Base-by-base conservation (phyloP, 768 basidiomycete species). In the Chalciporus piperatus region DNA sequence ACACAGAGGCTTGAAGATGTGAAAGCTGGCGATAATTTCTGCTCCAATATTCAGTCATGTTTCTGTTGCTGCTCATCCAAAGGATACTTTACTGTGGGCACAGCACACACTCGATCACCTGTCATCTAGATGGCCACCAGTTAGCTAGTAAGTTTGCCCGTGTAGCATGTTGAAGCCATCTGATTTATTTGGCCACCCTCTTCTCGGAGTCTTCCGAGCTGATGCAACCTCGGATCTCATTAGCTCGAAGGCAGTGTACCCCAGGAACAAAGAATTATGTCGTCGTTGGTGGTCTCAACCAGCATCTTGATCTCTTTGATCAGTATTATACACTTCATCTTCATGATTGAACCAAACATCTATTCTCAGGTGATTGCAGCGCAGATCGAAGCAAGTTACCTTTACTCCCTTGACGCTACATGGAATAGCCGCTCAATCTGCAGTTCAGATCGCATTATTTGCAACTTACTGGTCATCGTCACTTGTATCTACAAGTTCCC, bases 1-100 rank as follows among this genome's bases (percentile, higher is more conserved):
- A 23, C 50, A 50, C 14, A 41, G 43, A 40, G 38, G 23, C 28
- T 17, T 28, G 16, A 44, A 9, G 27, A 30, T 51, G 40, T 28
- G 53, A n/a, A 51, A 40, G 19, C 17, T 52, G 14, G 50, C 44
- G 16, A n/a, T 45, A 7, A 45, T 37, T 23, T 14, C 43, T 13
- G 38, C 53, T 35, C 32, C 32, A 35, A 6, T 14, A 39, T 55
- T 55, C 23, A 20, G 14, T 41, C 22, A 41, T 51, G 43, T n/a
- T 42, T 6, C 13, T 52, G 17, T 51, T 27, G 8, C 20, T 55
- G 10, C 50, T 55, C 22, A 11, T 33, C 20, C 41, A 51, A 16
- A 55, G 51, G 44, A 32, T 51, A 30, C 51, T 45, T 32, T 33
- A 53, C n/a, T 55, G 53, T 41, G 53, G 20, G 13, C 50, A 44